Evolutionary conservation across 73 alveolate genomes (phyloP), one percentile per base, ranked within the genome.

Genomic region (Breviolum minutum): DNA sequence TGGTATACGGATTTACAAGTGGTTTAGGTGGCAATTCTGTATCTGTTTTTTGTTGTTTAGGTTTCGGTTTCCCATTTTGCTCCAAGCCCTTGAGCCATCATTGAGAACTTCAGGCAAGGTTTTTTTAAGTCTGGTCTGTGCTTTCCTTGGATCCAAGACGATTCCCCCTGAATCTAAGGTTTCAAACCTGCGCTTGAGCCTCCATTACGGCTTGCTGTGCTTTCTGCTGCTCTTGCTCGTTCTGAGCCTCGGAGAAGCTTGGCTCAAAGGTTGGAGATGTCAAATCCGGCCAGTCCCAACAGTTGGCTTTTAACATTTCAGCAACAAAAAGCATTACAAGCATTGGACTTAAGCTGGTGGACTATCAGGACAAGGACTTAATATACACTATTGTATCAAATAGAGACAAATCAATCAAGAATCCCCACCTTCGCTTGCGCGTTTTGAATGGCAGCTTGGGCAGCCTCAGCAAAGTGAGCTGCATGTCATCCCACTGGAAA

Each of bases 181-280:
- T 14, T 60, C 69, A 26, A 30, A 63, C 94, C 27, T 86, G 94
- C 29, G 96, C 87, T 40, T 88, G 95, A 61, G 96, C 96, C 87
- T 90, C 87, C 77, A 90, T 20, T 4, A 76, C 96, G 16, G 96
- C 96, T 27, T 90, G 96, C 66, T 73, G 87, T 13, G 96, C 96
- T 80, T 90, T 90, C 88, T 90, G 87, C 87, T 90, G 96, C 27
- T 90, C 96, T 74, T 90, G 96, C 96, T 90, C 96, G 30, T n/a
- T 48, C 30, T 17, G 74, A 26, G 96, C 96, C 96, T 90, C 54
- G 54, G 54, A 40, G 54, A 40, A 40, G 54, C 54, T 40, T 17
- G 9, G 26, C 82, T n/a, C 9, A 32, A 7, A 11, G 82, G 26
- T 9, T 71, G 82, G 48, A 8, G 82, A 13, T 71, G 17, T 8